These are phyloP conservation scores for Selaginella moellendorffii DNA, from an alignment of 75 land plant genomes.

Conservation along the genomic window DNA sequence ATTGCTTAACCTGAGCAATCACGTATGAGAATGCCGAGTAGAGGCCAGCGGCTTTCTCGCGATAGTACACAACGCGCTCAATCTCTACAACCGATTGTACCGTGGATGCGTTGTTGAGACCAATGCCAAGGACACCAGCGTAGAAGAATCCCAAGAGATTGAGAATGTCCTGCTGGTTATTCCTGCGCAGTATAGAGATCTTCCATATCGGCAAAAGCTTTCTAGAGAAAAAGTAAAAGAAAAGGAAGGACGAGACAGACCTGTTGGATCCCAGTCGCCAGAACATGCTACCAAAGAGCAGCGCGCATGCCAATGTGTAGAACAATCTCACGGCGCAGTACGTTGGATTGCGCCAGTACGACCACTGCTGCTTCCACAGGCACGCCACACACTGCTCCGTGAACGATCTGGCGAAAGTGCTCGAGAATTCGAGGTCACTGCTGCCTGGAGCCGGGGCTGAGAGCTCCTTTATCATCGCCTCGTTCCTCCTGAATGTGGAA, in stretches of 20 bases:
- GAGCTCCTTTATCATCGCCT: neutral
- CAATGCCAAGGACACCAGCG: neutral
- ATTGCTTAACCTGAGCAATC: conserved; percentile 10
- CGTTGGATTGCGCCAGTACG: conserved; percentile 3
- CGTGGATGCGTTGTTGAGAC: neutral
- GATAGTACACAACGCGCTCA: conserved; percentile 7
- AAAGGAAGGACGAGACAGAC: neutral
- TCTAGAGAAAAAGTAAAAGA: neutral
- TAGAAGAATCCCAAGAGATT: conserved; percentile 2
- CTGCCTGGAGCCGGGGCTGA: neutral
- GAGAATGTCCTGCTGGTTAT: conserved; percentile 1
- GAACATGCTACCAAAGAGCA: neutral
- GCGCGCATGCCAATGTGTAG: neutral
- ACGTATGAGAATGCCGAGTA: conserved; percentile 2
- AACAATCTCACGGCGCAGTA: neutral
- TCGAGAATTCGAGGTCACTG: neutral
- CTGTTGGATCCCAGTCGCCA: conserved; percentile 7
- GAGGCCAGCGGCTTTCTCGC: conserved; percentile 3
- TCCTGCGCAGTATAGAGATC: neutral
- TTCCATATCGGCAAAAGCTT: neutral
- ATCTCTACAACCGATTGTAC: neutral
- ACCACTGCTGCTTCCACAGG: neutral
- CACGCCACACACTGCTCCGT: neutral
- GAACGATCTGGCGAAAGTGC: neutral
- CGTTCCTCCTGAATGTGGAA: neutral